Conservation (phyloP, 768 basidiomycete genomes). For the Paxillus involutus region DNA sequence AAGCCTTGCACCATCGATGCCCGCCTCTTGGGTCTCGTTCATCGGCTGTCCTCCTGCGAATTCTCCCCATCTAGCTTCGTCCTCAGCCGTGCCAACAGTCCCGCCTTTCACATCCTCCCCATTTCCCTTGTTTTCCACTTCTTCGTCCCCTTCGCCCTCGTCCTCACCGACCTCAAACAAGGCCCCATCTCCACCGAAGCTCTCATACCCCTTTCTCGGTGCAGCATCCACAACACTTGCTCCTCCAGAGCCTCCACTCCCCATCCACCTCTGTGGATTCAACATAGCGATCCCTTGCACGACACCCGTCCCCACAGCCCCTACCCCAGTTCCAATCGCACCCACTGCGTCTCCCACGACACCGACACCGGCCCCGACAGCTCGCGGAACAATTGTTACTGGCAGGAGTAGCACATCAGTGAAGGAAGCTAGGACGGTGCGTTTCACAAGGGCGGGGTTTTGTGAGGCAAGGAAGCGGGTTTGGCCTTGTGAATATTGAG, state of each 20-base stretch:
- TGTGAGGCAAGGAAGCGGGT: constrained; percentile 78
- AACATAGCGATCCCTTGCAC: constrained; percentile 87
- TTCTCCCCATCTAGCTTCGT: constrained; percentile 28
- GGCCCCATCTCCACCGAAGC: constrained; percentile 32
- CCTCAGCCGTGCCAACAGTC: not conserved
- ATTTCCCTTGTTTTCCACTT: constrained; percentile 17
- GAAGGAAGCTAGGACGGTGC: constrained; percentile 90
- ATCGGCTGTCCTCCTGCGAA: constrained; percentile 9
- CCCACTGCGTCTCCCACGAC: constrained; percentile 64
- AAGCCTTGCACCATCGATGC: not conserved
- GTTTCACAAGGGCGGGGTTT: constrained; percentile 90
- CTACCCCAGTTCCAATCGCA: constrained; percentile 69
- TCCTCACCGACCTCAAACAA: constrained; percentile 53
- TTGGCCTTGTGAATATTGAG: constrained; percentile 7
- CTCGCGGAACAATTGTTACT: constrained; percentile 93
- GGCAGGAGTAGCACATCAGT: constrained; percentile 87
- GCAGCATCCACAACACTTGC: not conserved
- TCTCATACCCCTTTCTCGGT: constrained; percentile 19
- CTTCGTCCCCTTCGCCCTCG: constrained; percentile 32
- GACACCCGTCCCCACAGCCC: constrained; percentile 70
- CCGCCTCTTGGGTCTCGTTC: not conserved
- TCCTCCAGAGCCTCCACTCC: constrained; percentile 25
- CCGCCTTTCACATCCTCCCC: not conserved
- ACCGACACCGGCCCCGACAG: constrained; percentile 70
- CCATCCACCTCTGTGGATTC: constrained; percentile 85